Base-by-base conservation (phyloP, 1,139 yeast genomes). In the Geotrichum klebahnii region DNA sequence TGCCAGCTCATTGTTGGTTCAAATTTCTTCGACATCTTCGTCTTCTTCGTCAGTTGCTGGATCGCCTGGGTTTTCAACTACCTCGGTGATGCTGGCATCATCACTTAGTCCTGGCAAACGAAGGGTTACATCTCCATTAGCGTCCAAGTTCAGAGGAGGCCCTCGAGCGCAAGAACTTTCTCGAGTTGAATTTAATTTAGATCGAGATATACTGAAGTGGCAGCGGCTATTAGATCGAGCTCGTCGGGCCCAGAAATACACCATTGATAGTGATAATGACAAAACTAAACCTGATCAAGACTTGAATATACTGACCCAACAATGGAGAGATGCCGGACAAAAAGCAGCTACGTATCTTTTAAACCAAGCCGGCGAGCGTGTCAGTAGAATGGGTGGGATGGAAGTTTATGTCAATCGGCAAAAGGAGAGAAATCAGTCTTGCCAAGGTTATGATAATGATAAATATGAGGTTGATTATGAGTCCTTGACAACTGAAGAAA, bases 301-400 rank as follows among this genome's bases (percentile, higher is more conserved):
- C 22, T 57, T 68, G 2, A 53, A 55, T 3, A 51, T 53, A 3
- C 57, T 74, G 14, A 70, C 72, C 8, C 62, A 55, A 0, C 73
- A 75, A 53, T 77, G 80, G 80, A 65, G 76, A 51, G 60, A 58
- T 6, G 69, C 72, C 0, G 74, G 76, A 0, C 73, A 72, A 51
- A 64, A 60, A 44, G 77, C 76, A 0, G 70, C 79, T 35, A 69
- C 70, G 35, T 75, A 67, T 54, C 52, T 76, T 33, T 56, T 67
- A 28, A 75, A 75, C 55, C 68, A 72, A 5, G 75, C 77, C 0
- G 54, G 66, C 14, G 56, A 64, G 4, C 74, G 73, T 50, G 68
- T 76, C 2, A 64, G 64, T 22, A 67, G 63, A 49, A 62, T 70
- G 63, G 80, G 80, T 14, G 81, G 80, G 0, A 70, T 74, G 52